These are phyloP conservation scores for Gastrolobium bilobum DNA, from an alignment of 306 rosid genomes.

Conservation along the genomic window DNA sequence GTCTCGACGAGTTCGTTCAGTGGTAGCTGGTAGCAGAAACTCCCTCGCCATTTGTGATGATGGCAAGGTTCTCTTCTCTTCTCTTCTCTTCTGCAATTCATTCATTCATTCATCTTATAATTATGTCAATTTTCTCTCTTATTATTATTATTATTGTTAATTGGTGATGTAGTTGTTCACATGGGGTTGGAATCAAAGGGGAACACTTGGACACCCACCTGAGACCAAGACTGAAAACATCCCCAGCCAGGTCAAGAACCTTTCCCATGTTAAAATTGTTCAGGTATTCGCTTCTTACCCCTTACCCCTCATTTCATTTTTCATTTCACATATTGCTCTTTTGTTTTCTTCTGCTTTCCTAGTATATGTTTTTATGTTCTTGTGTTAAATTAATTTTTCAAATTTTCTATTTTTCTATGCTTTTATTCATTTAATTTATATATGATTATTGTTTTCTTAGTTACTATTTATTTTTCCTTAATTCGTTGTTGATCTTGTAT, in stretches of 20 bases:
- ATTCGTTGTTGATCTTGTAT: too few species aligned
- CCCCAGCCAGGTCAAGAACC: constrained; percentile 96
- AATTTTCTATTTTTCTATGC: too few species aligned
- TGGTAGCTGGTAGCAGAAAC: constrained; percentile 96
- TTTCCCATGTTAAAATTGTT: constrained; percentile 75
- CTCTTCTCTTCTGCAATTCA: neutral
- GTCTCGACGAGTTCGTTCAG: constrained; percentile 65
- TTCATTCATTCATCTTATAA: neutral
- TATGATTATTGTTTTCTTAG: too few species aligned
- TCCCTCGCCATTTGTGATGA: constrained; percentile 91
- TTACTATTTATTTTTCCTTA: too few species aligned
- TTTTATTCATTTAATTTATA: too few species aligned
- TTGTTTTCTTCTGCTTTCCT: too few species aligned
- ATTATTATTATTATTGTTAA: neutral
- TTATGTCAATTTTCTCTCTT: neutral
- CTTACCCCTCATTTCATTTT: neutral
- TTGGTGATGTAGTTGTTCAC: constrained; percentile 78
- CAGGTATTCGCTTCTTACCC: constrained; percentile 62
- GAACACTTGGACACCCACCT: constrained; percentile 91
- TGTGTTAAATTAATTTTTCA: too few species aligned
- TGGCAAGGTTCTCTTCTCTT: constrained; percentile 67
- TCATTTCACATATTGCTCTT: neutral
- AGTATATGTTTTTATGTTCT: too few species aligned
- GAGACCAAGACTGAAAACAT: constrained; percentile 86
- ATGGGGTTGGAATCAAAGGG: constrained; percentile 99